Evolutionary conservation across 768 basidiomycete genomes (phyloP), one percentile per base, ranked within the genome.

Genomic region (Rhodotorula diobovata): DNA sequence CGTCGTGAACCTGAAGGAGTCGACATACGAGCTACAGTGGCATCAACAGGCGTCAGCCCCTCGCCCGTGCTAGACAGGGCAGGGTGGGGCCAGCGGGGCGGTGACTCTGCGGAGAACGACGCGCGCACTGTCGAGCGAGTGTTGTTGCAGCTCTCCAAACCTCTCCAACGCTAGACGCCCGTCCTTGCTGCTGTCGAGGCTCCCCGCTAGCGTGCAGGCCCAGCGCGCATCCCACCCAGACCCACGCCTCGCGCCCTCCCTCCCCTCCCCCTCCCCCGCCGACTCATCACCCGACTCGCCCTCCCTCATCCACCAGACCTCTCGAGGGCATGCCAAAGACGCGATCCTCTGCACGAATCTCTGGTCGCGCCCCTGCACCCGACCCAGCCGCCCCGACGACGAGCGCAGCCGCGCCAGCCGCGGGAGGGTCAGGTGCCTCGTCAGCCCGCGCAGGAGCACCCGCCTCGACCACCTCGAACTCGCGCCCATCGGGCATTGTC

Each of bases 301-400:
- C 54, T 4, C 21, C 32, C 10, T 5, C 21, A 14, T 9, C 34
- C 25, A 2, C 21, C 18, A 7, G 32, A 35, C 32, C 54, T 20
- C 54, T 20, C 20, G 23, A 4, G 41, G 57, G n/a, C 10, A 62
- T 62, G 61, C 48, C 50, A 9, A 50, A 53, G 61, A 62, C 61
- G 12, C 32, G 61, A 16, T 30, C 30, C 28, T 39, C 35, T 16
- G 61, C 61, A 7, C 61, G 61, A 6, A 15, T 50, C 48, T 39
- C 34, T 8, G 60, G 43, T 5, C 46, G 45, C 10, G 3, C 48
- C 11, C 3, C 45, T 2, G 34, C 28, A 12, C 18, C 12, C 59
- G 41, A 35, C 54, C 32, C 32, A 11, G 20, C 34, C 12, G 1
- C 32, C 32, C 11, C 20, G 54, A 28, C 20, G 54, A 28, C 54